Evolutionary conservation across 2,329 filamentous ascomycete genomes (phyloP).

Genomic region (Diplodia sapinea): DNA sequence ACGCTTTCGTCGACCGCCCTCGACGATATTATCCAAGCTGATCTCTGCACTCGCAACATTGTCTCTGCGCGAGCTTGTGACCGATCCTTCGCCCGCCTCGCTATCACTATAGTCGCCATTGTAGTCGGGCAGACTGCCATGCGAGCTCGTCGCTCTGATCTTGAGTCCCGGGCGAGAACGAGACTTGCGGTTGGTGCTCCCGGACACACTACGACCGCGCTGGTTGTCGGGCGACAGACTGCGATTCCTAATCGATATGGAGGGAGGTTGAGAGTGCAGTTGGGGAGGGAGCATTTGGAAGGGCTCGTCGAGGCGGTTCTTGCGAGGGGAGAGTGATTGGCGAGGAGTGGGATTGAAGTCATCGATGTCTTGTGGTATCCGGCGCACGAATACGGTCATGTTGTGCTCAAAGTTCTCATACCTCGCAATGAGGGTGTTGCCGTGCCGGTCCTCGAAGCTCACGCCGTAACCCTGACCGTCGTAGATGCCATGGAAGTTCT

Average conservation of each 20-base stretch:
- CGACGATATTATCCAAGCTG: constrained; percentile 96
- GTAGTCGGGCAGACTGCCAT: constrained; percentile 67
- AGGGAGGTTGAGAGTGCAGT: constrained; percentile 70
- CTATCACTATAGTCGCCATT: constrained; percentile 83
- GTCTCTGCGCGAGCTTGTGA: constrained; percentile 75
- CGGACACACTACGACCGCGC: constrained; percentile 78
- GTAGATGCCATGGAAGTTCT: constrained; percentile 98
- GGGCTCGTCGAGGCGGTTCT: constrained; percentile 66
- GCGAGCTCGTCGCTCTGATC: constrained; percentile 67
- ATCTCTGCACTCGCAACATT: constrained; percentile 94
- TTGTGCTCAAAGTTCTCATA: constrained; percentile 95
- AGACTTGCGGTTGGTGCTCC: constrained; percentile 62
- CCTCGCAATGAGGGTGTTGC: constrained; percentile 88
- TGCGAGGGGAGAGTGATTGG: constrained; percentile 58
- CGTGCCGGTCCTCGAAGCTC: constrained; percentile 90
- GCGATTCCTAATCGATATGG: constrained; percentile 73
- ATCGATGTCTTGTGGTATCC: constrained; percentile 65
- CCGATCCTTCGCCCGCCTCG: constrained; percentile 77
- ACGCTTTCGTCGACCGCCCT: constrained; percentile 92
- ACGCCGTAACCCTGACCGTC: constrained; percentile 70
- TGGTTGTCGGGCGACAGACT: constrained; percentile 76
- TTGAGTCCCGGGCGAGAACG: constrained; percentile 71
- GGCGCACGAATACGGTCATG: constrained; percentile 91
- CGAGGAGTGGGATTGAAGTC: constrained; percentile 54
- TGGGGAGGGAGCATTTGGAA: constrained; percentile 69